These are phyloP conservation scores for Camelina neglecta DNA, from an alignment of 345 rosid species.

Conservation along the genomic window DNA sequence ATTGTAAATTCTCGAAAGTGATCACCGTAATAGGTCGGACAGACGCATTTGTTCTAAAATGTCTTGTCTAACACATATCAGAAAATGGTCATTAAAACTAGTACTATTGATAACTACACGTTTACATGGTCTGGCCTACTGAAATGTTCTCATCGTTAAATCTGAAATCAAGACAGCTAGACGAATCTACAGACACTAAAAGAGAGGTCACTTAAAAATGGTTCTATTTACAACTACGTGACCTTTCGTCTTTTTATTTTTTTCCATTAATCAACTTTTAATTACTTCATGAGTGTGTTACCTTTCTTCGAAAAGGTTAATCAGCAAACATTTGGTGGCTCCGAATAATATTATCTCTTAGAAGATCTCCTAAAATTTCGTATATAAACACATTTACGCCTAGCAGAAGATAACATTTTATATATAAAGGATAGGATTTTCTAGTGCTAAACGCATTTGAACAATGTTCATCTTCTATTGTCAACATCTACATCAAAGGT, in stretches of 20 bases:
- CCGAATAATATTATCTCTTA: conserved; percentile 8
- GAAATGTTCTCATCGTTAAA: not conserved
- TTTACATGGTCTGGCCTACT: not conserved
- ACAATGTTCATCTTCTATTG: conserved; percentile 5
- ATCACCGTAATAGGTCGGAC: too few species aligned
- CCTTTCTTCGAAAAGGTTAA: conserved; percentile 14
- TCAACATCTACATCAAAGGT: conserved; percentile 16
- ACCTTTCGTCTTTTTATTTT: conserved; percentile 7
- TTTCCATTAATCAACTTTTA: too few species aligned
- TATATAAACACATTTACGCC: not conserved
- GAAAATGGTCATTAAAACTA: too few species aligned
- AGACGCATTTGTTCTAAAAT: too few species aligned
- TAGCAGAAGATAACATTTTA: conserved; percentile 28
- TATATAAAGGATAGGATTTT: not conserved
- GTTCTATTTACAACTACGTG: not conserved
- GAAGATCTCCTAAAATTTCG: not conserved
- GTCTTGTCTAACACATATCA: too few species aligned
- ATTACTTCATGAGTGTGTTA: too few species aligned
- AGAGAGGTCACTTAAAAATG: not conserved
- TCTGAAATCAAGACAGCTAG: not conserved
- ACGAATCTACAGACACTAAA: not conserved
- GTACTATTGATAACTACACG: not conserved
- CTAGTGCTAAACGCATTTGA: conserved; percentile 23
- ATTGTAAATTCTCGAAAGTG: too few species aligned
- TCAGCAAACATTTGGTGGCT: not conserved